These are phyloP conservation scores for Xylaria sp. DNA, from an alignment of 2,329 filamentous ascomycete genomes.

Conservation along the genomic window DNA sequence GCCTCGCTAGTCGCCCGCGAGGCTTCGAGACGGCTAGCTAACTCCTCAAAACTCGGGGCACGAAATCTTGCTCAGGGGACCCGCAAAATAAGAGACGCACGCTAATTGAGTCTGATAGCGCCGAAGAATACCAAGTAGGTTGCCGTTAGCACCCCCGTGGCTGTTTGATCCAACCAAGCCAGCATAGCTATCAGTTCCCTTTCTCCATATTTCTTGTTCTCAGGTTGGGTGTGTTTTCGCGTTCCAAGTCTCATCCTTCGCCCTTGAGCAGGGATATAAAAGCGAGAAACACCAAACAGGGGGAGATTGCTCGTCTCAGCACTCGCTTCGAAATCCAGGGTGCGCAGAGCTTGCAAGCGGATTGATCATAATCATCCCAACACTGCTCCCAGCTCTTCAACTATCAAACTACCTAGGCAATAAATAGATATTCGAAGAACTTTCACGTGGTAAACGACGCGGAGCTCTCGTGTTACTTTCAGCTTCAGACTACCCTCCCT, in stretches of 20 bases:
- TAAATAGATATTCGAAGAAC: slow-evolving; percentile 18
- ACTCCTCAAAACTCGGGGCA: slow-evolving; percentile 23
- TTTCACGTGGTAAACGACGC: slow-evolving; percentile 29
- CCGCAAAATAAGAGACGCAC: slow-evolving; percentile 29
- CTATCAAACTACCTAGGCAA: slow-evolving; percentile 9
- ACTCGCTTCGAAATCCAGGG: slow-evolving; percentile 40
- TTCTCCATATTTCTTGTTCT: slow-evolving; percentile 46
- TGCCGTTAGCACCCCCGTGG: slow-evolving; percentile 8
- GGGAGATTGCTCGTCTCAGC: slow-evolving; percentile 45
- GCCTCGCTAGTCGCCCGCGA: slow-evolving; percentile 13
- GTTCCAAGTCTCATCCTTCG: slow-evolving; percentile 44
- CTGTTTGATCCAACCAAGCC: slow-evolving; percentile 49
- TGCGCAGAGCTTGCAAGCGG: slow-evolving; percentile 29
- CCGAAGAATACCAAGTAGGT: slow-evolving; percentile 7
- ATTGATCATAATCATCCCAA: slow-evolving; percentile 19
- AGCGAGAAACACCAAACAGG: slow-evolving; percentile 41
- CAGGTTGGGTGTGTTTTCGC: slow-evolving; percentile 36
- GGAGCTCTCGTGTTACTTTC: slow-evolving; percentile 34
- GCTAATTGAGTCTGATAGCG: slow-evolving; percentile 17
- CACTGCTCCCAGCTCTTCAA: slow-evolving; percentile 9
- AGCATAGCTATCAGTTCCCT: slow-evolving; percentile 37
- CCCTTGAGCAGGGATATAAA: slow-evolving; percentile 41
- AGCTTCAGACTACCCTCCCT: slow-evolving; percentile 32
- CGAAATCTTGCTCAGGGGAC: slow-evolving; percentile 1
- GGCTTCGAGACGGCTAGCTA: slow-evolving; percentile 31